Base-by-base conservation (phyloP, 805 yeast species). In the Starmerella khaoyaiensis region DNA sequence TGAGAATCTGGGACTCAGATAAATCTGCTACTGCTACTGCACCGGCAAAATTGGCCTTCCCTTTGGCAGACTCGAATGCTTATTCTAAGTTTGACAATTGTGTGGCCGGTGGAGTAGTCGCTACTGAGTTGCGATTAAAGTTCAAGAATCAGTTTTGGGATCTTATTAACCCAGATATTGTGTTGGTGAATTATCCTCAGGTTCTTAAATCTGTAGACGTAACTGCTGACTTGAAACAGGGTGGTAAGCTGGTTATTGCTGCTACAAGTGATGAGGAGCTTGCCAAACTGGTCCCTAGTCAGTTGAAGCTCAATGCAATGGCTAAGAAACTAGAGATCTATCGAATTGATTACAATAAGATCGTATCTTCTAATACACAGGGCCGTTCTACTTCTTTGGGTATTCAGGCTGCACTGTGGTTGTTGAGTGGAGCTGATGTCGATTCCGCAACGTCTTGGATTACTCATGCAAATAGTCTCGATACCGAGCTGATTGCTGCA, bases 401-500 rank as follows among this genome's bases (percentile, higher is more conserved):
- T 34, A 61, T 72, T 40, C 94, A 84, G 61, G 71, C 78, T 28
- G 81, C 76, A 0, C 78, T 82, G 65, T 83, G 94, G 93, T 68
- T 69, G 42, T 62, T 68, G 29, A 71, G 79, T 6, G 71, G 68
- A 45, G 80, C 83, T 12, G 68, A 67, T 27, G 64, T 74, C 31
- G 76, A 75, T 33, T 74, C 75, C 24, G 67, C 79, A 46, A 83
- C 80, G 42, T 74, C 81, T 58, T 76, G 77, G 56, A 71, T 83
- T 49, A 72, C 78, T 59, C 81, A 77, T 55, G 76, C 90, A 12
- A 78, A 79, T 44, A 90, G 93, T 35, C 69, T 78, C 35, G 83
- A 76, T 45, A 79, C 82, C 42, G 94, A 84, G 61, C 67, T 83
- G 46, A 69, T 81, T 38, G 74, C 73, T 34, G 72, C 74, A 4